Conservation (phyloP, 2,329 filamentous ascomycete genomes). For the Microsporum ferrugineum region DNA sequence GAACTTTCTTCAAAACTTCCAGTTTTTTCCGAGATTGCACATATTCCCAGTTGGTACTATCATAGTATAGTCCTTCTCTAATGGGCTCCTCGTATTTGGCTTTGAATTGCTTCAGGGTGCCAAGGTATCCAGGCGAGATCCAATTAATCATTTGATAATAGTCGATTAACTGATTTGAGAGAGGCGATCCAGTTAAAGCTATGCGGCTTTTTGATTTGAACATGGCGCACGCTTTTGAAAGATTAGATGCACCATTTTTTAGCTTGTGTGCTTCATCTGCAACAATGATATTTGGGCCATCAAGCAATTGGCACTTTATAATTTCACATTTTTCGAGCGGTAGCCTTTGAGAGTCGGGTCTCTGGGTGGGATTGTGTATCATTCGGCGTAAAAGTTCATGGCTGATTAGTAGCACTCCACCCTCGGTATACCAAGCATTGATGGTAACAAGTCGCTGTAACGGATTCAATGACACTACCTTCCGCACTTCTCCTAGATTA, state of each 20-base stretch:
- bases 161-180: conserved; percentile 73
- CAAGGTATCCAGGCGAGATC: conserved; percentile 70
- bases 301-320: conserved; percentile 41
- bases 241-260: conserved; percentile 51
- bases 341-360: conserved; percentile 18
- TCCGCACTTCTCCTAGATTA: conserved; percentile 46
- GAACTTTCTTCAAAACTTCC: conserved; percentile 56
- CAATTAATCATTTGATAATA: conserved; percentile 83
- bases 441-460: conserved; percentile 39
- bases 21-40: conserved; percentile 55
- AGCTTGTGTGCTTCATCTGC: conserved; percentile 76
- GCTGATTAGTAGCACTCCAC: conserved; percentile 66
- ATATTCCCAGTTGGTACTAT: conserved; percentile 48
- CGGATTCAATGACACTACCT: conserved; percentile 38
- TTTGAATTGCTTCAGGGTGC: conserved; percentile 55
- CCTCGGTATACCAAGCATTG: conserved; percentile 48
- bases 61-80: conserved; percentile 54
- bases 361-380: conserved; percentile 27
- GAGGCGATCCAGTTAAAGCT: conserved; percentile 73
- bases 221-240: conserved; percentile 43
- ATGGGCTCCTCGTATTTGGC: conserved; percentile 63
- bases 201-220: conserved; percentile 63
- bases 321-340: conserved; percentile 30
- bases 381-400: conserved; percentile 55
- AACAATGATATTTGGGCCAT: conserved; percentile 60